phyloP scores from a whole-genome alignment of 2,329 filamentous ascomycete species.

The Botrytis deweyae region DNA sequence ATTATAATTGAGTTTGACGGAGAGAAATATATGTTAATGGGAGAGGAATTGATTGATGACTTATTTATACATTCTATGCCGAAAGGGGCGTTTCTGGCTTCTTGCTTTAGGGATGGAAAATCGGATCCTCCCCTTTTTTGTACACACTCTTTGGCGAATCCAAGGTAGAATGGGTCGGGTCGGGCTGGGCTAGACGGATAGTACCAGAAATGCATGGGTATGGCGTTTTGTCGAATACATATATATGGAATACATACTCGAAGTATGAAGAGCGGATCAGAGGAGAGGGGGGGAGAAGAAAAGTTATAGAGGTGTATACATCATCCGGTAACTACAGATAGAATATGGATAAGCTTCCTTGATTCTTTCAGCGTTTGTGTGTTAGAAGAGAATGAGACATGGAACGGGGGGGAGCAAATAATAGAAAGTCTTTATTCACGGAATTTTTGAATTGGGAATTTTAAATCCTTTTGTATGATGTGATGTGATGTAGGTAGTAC shows the following conservation, averaged over 20 bases:
- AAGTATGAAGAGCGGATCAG: background rate
- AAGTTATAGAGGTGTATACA: background rate
- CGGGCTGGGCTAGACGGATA: background rate
- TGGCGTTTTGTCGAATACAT: slow-evolving; percentile 7
- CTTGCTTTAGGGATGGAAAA: slow-evolving; percentile 1
- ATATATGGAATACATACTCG: background rate
- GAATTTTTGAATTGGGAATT: background rate
- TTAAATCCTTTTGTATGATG: background rate
- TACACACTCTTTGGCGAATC: slow-evolving; percentile 8
- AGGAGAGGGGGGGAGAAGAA: background rate
- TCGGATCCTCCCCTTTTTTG: slow-evolving; percentile 3
- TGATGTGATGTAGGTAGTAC: background rate
- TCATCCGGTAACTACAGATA: background rate
- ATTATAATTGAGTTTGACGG: background rate
- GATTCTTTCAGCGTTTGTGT: background rate
- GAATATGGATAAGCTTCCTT: background rate
- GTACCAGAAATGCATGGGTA: background rate
- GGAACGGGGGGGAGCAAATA: background rate
- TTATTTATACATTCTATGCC: slow-evolving; percentile 16
- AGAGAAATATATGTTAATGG: slow-evolving; percentile 6
- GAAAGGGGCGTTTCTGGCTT: slow-evolving; percentile 11
- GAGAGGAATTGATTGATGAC: slow-evolving; percentile 6
- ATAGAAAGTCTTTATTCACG: background rate
- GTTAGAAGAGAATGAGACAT: background rate
- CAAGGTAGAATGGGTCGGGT: background rate